A percentile compares a stretch with the other conserved stretches of the same genome.
These are phyloP conservation scores for Amanita rimosa DNA, from an alignment of 768 basidiomycete genomes.

Conservation along the genomic window DNA sequence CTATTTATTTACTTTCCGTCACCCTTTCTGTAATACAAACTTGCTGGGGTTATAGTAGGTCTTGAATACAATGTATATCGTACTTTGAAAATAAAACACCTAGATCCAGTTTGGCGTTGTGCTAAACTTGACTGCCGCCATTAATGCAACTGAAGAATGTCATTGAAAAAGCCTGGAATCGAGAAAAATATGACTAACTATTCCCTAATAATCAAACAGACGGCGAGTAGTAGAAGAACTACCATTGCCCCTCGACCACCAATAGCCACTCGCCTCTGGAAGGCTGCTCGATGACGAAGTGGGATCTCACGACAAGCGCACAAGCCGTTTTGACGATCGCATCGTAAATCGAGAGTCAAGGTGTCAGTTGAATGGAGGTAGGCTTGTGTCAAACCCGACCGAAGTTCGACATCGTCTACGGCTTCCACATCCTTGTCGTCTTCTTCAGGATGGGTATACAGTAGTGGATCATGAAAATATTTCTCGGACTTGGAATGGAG, in stretches of 20 bases:
- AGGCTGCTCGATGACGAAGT: not conserved
- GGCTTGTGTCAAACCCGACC: not conserved
- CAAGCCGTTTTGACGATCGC: not conserved
- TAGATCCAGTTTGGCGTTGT: too few species aligned
- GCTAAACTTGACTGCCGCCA: not conserved
- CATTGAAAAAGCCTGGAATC: not conserved
- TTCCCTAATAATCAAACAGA: not conserved
- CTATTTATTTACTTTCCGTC: not conserved
- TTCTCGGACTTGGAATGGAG: not conserved
- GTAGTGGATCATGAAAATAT: not conserved
- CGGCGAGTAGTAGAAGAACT: not conserved
- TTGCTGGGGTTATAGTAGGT: too few species aligned
- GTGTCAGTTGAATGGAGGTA: not conserved
- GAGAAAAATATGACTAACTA: not conserved
- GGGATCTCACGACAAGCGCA: not conserved
- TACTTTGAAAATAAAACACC: too few species aligned
- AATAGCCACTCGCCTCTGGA: not conserved
- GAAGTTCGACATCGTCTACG: not conserved
- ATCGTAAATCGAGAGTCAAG: not conserved
- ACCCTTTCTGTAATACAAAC: too few species aligned
- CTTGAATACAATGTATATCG: too few species aligned
- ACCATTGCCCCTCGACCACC: conserved; percentile 1
- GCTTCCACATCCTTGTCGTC: not conserved
- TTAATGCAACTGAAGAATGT: not conserved
- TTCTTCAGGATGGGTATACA: not conserved